Percentiles rank a stretch among this genome's conserved stretches.
phyloP scores from a whole-genome alignment of 2,329 filamentous ascomycete species.

The Dothistroma septosporum region DNA sequence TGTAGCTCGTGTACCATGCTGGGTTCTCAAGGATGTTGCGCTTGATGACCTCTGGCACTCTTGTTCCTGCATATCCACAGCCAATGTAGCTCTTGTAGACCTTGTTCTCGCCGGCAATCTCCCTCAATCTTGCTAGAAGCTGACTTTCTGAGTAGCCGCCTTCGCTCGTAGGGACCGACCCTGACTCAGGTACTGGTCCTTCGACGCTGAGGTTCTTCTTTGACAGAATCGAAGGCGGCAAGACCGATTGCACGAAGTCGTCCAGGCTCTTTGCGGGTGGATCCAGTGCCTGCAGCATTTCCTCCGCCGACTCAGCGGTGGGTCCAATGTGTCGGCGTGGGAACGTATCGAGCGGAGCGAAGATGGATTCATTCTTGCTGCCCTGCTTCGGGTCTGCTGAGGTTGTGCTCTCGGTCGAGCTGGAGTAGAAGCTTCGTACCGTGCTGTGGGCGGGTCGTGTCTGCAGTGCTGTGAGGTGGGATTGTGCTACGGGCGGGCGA shows the following conservation, averaged over 20 bases:
- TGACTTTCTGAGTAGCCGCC: slow-evolving; percentile 57
- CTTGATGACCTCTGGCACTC: slow-evolving; percentile 84
- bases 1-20: slow-evolving; percentile 97
- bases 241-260: slow-evolving; percentile 77
- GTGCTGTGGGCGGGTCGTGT: slow-evolving; percentile 9
- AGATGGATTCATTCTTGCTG: slow-evolving; percentile 32
- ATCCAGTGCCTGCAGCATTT: slow-evolving; percentile 77
- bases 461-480: slow-evolving; percentile 10
- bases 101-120: slow-evolving; percentile 59
- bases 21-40: slow-evolving; percentile 89
- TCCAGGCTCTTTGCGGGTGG: slow-evolving; percentile 71
- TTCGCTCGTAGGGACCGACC: slow-evolving; percentile 31
- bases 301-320: slow-evolving; percentile 60
- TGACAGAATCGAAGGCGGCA: slow-evolving; percentile 75
- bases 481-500: slow-evolving; percentile 9
- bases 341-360: slow-evolving; percentile 60
- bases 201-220: slow-evolving; percentile 59
- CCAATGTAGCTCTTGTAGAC: slow-evolving; percentile 71
- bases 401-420: slow-evolving; percentile 25
- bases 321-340: slow-evolving; percentile 84
- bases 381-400: slow-evolving; percentile 22
- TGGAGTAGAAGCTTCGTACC: slow-evolving; percentile 30
- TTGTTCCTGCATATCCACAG: slow-evolving; percentile 81
- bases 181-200: slow-evolving; percentile 43
- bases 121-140: slow-evolving; percentile 51